phyloP scores from a whole-genome alignment of 2,329 filamentous ascomycete species.

The Malbranchea zuffiana region DNA sequence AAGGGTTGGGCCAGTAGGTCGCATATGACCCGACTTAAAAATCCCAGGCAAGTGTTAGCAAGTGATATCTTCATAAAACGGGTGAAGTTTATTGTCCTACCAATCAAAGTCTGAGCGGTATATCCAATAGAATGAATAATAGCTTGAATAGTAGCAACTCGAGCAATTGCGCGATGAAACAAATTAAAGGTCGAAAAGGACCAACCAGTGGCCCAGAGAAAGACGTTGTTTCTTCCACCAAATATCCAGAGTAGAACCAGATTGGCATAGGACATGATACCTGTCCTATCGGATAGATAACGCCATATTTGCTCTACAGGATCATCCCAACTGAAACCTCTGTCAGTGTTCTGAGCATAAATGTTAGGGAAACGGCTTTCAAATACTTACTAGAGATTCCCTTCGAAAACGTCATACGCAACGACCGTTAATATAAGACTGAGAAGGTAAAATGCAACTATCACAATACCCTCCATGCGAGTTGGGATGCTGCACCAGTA shows the following conservation, averaged over 20 bases:
- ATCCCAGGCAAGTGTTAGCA: background rate
- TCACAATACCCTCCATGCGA: slow-evolving; percentile 37
- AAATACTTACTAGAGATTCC: slow-evolving; percentile 41
- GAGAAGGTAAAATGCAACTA: slow-evolving; percentile 36
- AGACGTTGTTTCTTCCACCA: slow-evolving; percentile 53
- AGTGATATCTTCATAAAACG: background rate
- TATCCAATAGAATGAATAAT: slow-evolving; percentile 54
- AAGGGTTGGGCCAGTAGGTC: slow-evolving; percentile 12
- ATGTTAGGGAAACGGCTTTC: no score
- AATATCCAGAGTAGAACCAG: slow-evolving; percentile 57
- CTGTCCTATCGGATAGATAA: slow-evolving; percentile 53
- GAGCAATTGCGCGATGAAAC: slow-evolving; percentile 57
- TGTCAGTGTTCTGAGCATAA: background rate
- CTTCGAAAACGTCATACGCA: slow-evolving; percentile 36
- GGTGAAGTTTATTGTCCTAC: background rate
- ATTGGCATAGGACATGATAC: slow-evolving; percentile 53
- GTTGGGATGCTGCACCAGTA: slow-evolving; percentile 39
- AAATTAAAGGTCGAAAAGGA: slow-evolving; percentile 55
- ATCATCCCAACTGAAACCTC: slow-evolving; percentile 7
- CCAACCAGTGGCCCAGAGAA: slow-evolving; percentile 59
- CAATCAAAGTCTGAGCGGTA: slow-evolving; percentile 26
- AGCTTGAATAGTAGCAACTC: slow-evolving; percentile 51
- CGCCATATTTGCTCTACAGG: slow-evolving; percentile 35
- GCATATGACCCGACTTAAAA: slow-evolving; percentile 11
- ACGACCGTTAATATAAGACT: slow-evolving; percentile 35